Base-by-base conservation (phyloP, 148 eudicot genomes). In the Chenopodium album region DNA sequence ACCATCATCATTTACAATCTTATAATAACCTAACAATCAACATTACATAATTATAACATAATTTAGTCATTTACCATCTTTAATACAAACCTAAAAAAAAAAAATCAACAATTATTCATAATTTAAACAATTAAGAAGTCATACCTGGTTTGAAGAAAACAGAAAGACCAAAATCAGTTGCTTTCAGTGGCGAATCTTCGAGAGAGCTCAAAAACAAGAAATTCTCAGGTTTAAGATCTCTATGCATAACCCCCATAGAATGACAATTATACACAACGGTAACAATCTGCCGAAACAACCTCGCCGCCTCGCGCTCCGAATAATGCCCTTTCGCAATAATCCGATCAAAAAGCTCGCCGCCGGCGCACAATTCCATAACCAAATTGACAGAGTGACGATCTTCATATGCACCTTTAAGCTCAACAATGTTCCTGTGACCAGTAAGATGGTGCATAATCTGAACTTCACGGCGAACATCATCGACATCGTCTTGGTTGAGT, bases 371-470 rank as follows among this genome's bases (percentile, higher is more conserved):
- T 85, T 95, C 98, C 99, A 95, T 95, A 1, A 95, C 85, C 47
- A 95, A 71, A 75, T 95, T 90, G n/a, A 95, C 99, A 22, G 91
- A 88, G 75, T 95, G 97, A 0, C 92, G 88, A 63, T 95, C 99
- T 78, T 93, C 99, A 23, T 84, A 95, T 0, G 93, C 95, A 0
- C 94, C 98, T 44, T 90, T 87, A 1, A 95, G 88, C 82, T 95
- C 99, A 3, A 95, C 99, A 3, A 95, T 87, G 82, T 95, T 93
- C 12, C 94, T 86, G 84, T 95, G 91, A 2, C 99, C 99, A 59
- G 99, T 95, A 16, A 95, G 88, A 52, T 95, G 98, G 79, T 93
- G 98, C 99, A 95, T 95, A 79, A 95, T 95, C 86, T 95, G 98
- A 3, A 95, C 95, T 79, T 95, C 98, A 1, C 98, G 92, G 28